Conservation (phyloP, 306 rosid species). For the Hippophae tibetana region DNA sequence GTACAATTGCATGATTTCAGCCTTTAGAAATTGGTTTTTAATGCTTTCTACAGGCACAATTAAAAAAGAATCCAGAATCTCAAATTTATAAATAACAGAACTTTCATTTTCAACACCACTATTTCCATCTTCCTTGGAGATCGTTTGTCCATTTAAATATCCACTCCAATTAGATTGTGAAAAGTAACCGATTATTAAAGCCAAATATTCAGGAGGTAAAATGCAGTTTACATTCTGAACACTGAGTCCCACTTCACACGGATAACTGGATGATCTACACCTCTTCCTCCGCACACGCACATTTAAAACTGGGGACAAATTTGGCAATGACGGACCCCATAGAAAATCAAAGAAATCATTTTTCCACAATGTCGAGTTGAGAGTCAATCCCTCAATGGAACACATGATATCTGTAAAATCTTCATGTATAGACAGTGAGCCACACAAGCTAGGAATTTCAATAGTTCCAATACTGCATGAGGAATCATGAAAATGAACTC, state of each 20-base stretch:
- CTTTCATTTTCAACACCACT: constrained; percentile 30
- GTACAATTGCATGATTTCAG: constrained; percentile 53
- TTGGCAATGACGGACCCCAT: constrained; percentile 68
- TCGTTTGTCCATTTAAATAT: constrained; percentile 28
- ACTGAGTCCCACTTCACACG: constrained; percentile 51
- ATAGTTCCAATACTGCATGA: constrained; percentile 65
- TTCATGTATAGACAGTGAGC: constrained; percentile 44
- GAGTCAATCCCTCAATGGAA: constrained; percentile 64
- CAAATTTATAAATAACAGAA: constrained; percentile 54
- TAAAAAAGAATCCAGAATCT: constrained; percentile 70
- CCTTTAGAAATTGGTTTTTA: constrained; percentile 57
- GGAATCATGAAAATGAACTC: constrained; percentile 79
- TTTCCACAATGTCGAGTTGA: constrained; percentile 65
- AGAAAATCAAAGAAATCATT: constrained; percentile 44
- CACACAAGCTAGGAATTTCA: constrained; percentile 40
- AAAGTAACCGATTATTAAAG: constrained; percentile 79
- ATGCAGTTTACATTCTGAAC: constrained; percentile 82
- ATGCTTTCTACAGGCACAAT: constrained; percentile 58
- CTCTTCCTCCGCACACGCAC: constrained; percentile 48
- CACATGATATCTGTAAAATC: constrained; percentile 49
- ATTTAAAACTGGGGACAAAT: constrained; percentile 72
- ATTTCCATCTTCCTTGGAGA: constrained; percentile 22
- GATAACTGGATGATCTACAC: constrained; percentile 26
- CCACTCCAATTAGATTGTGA: constrained; percentile 71
- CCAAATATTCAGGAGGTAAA: constrained; percentile 80